These are phyloP conservation scores for Colletotrichum sp. DNA, from an alignment of 2,329 filamentous ascomycete genomes.

Conservation along the genomic window DNA sequence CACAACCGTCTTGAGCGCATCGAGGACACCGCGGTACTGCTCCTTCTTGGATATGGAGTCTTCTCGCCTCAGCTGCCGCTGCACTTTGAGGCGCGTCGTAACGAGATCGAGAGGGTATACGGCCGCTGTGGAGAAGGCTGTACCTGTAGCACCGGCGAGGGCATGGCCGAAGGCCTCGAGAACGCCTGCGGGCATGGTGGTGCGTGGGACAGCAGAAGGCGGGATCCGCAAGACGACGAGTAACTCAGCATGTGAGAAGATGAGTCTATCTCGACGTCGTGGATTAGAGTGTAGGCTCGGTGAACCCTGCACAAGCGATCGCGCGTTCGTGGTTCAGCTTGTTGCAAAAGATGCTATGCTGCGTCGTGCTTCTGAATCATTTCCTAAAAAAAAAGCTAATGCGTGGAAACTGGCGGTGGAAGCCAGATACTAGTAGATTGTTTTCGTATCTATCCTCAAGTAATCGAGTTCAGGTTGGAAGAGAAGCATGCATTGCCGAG, in stretches of 20 bases:
- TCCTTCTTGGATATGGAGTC: conserved; percentile 14
- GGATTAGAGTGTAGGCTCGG: neutral
- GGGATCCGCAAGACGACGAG: neutral
- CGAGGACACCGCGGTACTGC: conserved; percentile 69
- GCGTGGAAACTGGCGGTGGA: neutral
- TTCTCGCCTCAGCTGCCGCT: conserved; percentile 59
- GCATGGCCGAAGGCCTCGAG: conserved; percentile 84
- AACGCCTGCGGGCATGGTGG: conserved; percentile 32
- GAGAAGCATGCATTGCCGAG: neutral
- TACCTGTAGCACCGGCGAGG: conserved; percentile 78
- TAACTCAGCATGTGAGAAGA: neutral
- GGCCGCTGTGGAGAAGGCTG: conserved; percentile 77
- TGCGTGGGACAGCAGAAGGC: neutral
- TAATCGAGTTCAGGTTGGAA: neutral
- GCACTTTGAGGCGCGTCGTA: conserved; percentile 82
- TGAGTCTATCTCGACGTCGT: neutral
- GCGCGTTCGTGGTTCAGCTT: neutral
- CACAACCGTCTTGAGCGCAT: conserved; percentile 76
- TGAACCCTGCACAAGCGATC: neutral
- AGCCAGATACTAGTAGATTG: neutral
- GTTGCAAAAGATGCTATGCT: neutral
- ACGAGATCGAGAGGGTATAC: conserved; percentile 85
- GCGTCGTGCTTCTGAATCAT: neutral
- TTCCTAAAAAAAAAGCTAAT: neutral
- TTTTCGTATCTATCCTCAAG: neutral